These are phyloP conservation scores for Paxillus ammoniavirescens DNA, from an alignment of 768 basidiomycete species.

Conservation along the genomic window DNA sequence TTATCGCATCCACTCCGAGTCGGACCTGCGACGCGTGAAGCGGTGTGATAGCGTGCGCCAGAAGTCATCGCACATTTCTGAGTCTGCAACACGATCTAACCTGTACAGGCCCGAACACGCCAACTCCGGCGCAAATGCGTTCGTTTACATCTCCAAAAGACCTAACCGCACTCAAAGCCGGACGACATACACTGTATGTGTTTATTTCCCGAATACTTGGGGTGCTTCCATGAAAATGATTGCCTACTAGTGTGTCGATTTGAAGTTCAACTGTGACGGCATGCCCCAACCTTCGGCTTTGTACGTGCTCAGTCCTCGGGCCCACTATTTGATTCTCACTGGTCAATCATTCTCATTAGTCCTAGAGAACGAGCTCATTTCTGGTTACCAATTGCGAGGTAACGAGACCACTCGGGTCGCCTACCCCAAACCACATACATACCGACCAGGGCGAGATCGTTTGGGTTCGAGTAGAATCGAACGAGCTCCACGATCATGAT, in stretches of 20 bases:
- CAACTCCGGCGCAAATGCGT: too few relatives aligned
- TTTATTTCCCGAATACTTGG: neutral
- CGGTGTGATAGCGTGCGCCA: too few relatives aligned
- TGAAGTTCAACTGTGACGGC: conserved; percentile 97
- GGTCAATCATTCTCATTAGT: conserved; percentile 46
- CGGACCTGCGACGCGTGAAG: too few relatives aligned
- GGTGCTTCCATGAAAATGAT: neutral
- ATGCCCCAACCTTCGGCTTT: conserved; percentile 83
- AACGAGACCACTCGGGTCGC: conserved; percentile 58
- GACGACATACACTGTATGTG: conserved; percentile 79
- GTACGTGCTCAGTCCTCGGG: conserved; percentile 39
- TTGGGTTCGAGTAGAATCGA: conserved; percentile 74
- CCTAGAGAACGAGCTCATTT: conserved; percentile 81
- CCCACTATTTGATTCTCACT: neutral
- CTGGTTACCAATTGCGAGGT: conserved; percentile 70
- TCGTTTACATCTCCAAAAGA: too few relatives aligned
- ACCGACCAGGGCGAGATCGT: conserved; percentile 75
- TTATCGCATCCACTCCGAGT: too few relatives aligned
- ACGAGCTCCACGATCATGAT: conserved; percentile 84
- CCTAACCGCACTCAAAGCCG: too few relatives aligned
- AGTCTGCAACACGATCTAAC: too few relatives aligned
- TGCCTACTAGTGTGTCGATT: conserved; percentile 66
- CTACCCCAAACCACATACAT: conserved; percentile 68
- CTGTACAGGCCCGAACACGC: too few relatives aligned
- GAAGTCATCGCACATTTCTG: too few relatives aligned